A percentile compares a stretch with the other conserved stretches of the same genome.
Evolutionary conservation across 1,284 basidiomycete genomes (phyloP).

Genomic region (Ceratobasidium papillatum): DNA sequence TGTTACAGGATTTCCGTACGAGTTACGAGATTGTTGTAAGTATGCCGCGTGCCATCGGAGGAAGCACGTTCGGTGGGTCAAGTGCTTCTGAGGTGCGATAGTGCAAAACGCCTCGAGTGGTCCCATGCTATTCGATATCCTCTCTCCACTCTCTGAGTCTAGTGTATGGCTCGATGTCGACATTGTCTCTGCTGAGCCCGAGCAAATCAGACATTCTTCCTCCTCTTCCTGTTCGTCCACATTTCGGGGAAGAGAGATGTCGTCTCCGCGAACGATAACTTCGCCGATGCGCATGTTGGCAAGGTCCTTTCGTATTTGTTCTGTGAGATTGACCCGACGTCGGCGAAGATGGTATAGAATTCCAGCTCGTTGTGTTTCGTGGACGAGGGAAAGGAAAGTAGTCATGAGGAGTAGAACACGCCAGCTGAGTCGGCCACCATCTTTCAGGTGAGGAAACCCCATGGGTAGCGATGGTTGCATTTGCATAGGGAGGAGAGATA

Average conservation of each 20-base stretch:
- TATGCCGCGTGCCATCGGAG: constrained; percentile 49
- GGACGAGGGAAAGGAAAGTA: constrained; percentile 43
- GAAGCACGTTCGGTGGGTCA: constrained; percentile 49
- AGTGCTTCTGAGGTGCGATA: constrained; percentile 48
- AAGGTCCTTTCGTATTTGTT: constrained; percentile 41
- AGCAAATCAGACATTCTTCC: constrained; percentile 49
- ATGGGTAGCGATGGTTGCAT: constrained; percentile 41
- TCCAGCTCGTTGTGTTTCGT: constrained; percentile 47
- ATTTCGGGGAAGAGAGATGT: constrained; percentile 32
- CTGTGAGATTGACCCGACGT: constrained; percentile 37
- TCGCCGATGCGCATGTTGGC: constrained; percentile 42
- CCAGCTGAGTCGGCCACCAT: constrained; percentile 44
- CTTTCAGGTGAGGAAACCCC: constrained; percentile 17
- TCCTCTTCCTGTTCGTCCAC: constrained; percentile 46
- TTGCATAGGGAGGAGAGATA: constrained; percentile 47
- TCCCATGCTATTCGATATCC: constrained; percentile 38
- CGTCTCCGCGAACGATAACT: constrained; percentile 44
- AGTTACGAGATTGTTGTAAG: constrained; percentile 43
- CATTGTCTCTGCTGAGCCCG: constrained; percentile 47
- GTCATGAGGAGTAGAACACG: constrained; percentile 43
- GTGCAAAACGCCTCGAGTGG: constrained; percentile 50
- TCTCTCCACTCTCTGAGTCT: not conserved
- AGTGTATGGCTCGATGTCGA: constrained; percentile 41
- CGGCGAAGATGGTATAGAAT: constrained; percentile 39
- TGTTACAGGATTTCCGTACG: constrained; percentile 8